Conservation (phyloP, 2,329 filamentous ascomycete species). For the Emergomyces orientalis region DNA sequence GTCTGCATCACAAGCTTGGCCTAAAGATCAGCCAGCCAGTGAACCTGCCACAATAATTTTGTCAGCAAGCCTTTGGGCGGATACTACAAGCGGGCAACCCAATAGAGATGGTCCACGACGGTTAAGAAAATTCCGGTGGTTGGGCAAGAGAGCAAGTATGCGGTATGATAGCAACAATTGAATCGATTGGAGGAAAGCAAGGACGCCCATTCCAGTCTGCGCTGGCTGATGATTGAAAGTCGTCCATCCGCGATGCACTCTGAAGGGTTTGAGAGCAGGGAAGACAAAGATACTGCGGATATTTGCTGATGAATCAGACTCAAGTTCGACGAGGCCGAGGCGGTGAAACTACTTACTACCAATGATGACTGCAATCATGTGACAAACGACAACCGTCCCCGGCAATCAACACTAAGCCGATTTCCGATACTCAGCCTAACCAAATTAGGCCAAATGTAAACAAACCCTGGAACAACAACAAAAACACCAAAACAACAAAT, state of each 20-base stretch:
- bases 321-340: background rate
- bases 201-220: background rate
- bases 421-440: background rate
- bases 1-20: background rate
- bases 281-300: background rate
- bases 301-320: background rate
- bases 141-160: background rate
- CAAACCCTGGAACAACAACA: slow-evolving; percentile 11
- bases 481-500: background rate
- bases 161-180: background rate
- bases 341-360: background rate
- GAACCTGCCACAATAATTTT: background rate
- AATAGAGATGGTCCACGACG: background rate
- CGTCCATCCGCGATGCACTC: background rate
- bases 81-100: background rate
- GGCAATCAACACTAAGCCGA: background rate
- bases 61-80: background rate
- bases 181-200: background rate
- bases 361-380: background rate
- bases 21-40: background rate
- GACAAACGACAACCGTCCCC: background rate
- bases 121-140: background rate
- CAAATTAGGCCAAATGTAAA: slow-evolving; percentile 9
- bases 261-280: background rate
- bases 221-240: background rate